Conservation (phyloP, 495 filamentous ascomycete species). For the Tuber magnatum region DNA sequence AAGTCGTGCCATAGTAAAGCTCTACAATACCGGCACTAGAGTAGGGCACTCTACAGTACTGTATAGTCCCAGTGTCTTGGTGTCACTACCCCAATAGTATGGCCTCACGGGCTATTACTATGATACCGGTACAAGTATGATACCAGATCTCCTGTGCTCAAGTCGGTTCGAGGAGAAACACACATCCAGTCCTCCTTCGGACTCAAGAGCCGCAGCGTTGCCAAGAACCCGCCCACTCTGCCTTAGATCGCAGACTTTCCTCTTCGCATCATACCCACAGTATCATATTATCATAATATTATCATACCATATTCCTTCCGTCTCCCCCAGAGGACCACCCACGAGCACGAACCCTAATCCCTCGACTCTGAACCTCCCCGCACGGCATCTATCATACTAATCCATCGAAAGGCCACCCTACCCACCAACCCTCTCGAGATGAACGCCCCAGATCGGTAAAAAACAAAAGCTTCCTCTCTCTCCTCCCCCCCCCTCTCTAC, state of each 20-base stretch:
- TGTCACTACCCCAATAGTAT: background rate
- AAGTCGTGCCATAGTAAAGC: background rate
- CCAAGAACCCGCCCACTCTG: background rate
- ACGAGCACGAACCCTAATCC: background rate
- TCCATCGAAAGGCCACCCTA: background rate
- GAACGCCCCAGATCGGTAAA: slow-evolving; percentile 40
- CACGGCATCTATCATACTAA: background rate
- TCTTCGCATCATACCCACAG: background rate
- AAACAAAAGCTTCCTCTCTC: slow-evolving; percentile 1
- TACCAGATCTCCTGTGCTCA: background rate
- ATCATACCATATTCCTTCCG: background rate
- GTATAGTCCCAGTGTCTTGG: background rate
- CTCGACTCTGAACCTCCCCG: background rate
- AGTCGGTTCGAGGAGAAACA: too few relatives aligned
- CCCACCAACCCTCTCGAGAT: slow-evolving; percentile 16
- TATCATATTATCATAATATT: too few relatives aligned
- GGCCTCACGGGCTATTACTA: slow-evolving; percentile 5
- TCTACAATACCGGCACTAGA: background rate
- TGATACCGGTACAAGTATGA: too few relatives aligned
- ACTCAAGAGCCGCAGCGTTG: background rate
- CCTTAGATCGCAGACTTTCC: background rate
- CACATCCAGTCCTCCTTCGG: background rate
- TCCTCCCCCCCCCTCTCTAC: background rate
- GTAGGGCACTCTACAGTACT: too few relatives aligned
- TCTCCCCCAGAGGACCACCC: background rate